A percentile compares a stretch with the other conserved stretches of the same genome.
phyloP scores from a whole-genome alignment of 2,329 filamentous ascomycete species.

The Phoma herbarum region DNA sequence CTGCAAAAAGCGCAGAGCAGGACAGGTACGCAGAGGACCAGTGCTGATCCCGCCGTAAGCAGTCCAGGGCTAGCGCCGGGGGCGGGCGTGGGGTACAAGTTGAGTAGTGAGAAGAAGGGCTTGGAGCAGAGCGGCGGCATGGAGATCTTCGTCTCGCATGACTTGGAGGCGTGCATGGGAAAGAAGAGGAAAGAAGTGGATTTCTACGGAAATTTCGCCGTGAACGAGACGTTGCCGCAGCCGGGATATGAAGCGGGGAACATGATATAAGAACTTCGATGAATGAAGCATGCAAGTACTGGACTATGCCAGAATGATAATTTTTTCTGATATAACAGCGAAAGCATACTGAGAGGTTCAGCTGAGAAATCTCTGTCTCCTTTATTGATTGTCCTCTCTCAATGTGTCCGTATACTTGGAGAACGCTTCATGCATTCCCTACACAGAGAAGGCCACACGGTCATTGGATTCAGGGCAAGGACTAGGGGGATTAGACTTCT shows the following conservation, averaged over 20 bases:
- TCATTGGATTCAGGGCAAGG: not conserved
- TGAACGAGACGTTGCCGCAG: slow-evolving; percentile 46
- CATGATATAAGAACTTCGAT: slow-evolving; percentile 37
- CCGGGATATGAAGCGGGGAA: slow-evolving; percentile 41
- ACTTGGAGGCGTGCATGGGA: slow-evolving; percentile 46
- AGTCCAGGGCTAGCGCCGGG: slow-evolving; percentile 24
- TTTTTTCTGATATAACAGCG: not conserved
- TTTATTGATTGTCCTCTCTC: not conserved
- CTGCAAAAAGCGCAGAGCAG: slow-evolving; percentile 14
- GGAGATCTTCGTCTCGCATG: slow-evolving; percentile 47
- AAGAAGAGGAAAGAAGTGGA: slow-evolving; percentile 41
- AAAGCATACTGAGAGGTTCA: not conserved
- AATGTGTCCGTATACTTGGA: not conserved
- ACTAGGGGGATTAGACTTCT: not conserved
- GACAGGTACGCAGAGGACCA: slow-evolving; percentile 2
- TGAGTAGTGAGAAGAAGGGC: slow-evolving; percentile 44
- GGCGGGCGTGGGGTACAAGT: slow-evolving; percentile 47
- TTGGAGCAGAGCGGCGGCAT: slow-evolving; percentile 48
- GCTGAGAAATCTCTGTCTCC: not conserved
- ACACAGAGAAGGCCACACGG: not conserved
- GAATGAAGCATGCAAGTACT: not conserved
- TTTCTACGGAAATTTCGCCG: slow-evolving; percentile 49
- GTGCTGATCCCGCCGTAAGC: slow-evolving; percentile 22
- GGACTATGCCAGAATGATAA: not conserved
- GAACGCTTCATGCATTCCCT: not conserved